Evolutionary conservation across 495 filamentous ascomycete genomes (phyloP).

Genomic region (Chaetomium cochliodes): DNA sequence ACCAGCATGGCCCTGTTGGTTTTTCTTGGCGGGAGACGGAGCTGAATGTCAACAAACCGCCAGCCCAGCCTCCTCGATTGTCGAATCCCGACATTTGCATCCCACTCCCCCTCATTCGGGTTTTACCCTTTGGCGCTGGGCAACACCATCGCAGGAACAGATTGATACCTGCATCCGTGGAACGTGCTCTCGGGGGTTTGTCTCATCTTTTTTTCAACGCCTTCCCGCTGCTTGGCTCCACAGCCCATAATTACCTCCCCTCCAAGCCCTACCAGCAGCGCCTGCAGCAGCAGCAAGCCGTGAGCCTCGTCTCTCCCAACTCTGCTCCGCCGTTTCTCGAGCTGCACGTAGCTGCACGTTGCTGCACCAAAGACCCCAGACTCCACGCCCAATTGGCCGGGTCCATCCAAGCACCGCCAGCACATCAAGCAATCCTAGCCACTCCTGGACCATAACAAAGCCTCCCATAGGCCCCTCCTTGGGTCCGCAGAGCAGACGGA

Average conservation of each 20-base stretch:
- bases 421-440: slow-evolving; percentile 42
- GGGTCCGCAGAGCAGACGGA: slow-evolving; percentile 10
- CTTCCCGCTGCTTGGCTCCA: slow-evolving; percentile 8
- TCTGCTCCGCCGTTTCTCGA: slow-evolving; percentile 26
- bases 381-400: slow-evolving; percentile 38
- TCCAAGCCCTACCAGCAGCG: background rate
- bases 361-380: slow-evolving; percentile 38
- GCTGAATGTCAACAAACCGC: slow-evolving; percentile 28
- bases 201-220: background rate
- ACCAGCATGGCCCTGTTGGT: background rate
- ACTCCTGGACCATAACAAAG: slow-evolving; percentile 43
- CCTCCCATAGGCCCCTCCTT: slow-evolving; percentile 38
- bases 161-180: background rate
- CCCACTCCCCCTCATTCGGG: background rate
- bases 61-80: slow-evolving; percentile 11
- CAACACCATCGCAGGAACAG: background rate
- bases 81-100: slow-evolving; percentile 6
- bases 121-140: background rate
- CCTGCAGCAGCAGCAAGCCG: slow-evolving; percentile 2
- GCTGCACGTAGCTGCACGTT: slow-evolving; percentile 39
- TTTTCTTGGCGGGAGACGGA: slow-evolving; percentile 18
- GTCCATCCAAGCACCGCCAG: slow-evolving; percentile 39
- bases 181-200: background rate
- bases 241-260: background rate
- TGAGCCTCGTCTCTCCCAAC: slow-evolving; percentile 18